A percentile compares a stretch with the other conserved stretches of the same genome.
phyloP scores from a whole-genome alignment of 2,329 filamentous ascomycete species.

The Fusarium staphyleae region DNA sequence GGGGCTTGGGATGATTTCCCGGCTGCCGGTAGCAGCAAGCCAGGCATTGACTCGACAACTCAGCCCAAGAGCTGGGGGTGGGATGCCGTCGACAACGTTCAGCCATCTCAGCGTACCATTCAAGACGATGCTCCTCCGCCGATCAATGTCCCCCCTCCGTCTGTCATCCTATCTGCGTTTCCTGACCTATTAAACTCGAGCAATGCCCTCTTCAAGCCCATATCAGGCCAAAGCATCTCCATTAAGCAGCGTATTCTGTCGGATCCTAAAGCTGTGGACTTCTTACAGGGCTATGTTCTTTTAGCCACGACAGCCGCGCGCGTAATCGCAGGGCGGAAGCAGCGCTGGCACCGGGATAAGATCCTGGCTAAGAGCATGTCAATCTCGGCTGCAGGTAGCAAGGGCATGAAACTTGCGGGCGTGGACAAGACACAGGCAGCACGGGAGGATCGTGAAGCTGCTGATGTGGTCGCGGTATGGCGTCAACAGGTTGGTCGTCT shows the following conservation, averaged over 20 bases:
- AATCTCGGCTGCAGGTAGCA: conserved; percentile 77
- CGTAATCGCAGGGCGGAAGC: conserved; percentile 82
- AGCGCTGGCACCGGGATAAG: conserved; percentile 90
- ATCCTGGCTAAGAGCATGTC: conserved; percentile 87
- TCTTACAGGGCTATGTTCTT: conserved; percentile 69
- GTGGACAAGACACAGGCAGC: conserved; percentile 83
- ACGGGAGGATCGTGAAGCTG: conserved; percentile 84
- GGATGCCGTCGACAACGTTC: conserved; percentile 51
- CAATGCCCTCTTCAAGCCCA: conserved; percentile 70
- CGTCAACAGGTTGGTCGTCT: conserved; percentile 77
- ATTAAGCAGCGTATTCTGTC: conserved; percentile 70
- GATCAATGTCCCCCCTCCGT: conserved; percentile 88
- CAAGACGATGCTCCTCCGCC: conserved; percentile 64
- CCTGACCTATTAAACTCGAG: conserved; percentile 73
- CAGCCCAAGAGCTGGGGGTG: conserved; percentile 56
- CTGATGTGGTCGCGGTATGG: conserved; percentile 80
- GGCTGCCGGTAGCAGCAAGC: conserved; percentile 26
- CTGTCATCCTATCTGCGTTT: conserved; percentile 79
- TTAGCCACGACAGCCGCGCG: conserved; percentile 75
- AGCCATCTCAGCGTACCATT: conserved; percentile 32
- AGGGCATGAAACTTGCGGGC: conserved; percentile 90
- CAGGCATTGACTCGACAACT: conserved; percentile 21
- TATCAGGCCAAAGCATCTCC: conserved; percentile 63
- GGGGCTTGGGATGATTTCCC: conserved; percentile 58
- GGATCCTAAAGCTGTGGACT: conserved; percentile 66